Evolutionary conservation across 176 grass and related monocot genomes (phyloP).

Genomic region (Cenchrus purpureus): DNA sequence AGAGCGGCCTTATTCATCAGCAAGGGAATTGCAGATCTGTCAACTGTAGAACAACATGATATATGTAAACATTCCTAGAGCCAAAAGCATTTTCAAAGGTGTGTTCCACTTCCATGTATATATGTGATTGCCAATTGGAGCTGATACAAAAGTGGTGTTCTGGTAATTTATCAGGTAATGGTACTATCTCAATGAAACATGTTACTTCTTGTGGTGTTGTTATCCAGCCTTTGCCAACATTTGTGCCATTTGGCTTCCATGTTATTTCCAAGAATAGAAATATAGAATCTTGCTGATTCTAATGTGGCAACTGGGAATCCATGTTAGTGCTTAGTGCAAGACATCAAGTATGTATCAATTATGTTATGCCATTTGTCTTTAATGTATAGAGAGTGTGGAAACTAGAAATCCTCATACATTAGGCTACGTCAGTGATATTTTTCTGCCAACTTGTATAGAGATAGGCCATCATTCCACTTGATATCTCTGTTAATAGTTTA

Average conservation of each 20-base stretch:
- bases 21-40: neutral
- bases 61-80: neutral
- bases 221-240: neutral
- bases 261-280: neutral
- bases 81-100: slow-evolving; percentile 9
- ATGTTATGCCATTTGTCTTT: slow-evolving; percentile 48
- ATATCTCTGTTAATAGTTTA: slow-evolving; percentile 6
- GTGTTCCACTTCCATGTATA: neutral
- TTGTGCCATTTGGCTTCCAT: slow-evolving; percentile 48
- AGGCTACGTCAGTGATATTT: neutral
- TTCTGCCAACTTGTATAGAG: neutral
- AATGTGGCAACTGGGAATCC: neutral
- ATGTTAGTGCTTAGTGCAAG: neutral
- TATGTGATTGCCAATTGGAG: slow-evolving; percentile 47
- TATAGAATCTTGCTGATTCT: neutral
- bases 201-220: neutral
- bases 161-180: neutral
- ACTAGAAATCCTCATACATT: neutral
- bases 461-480: neutral
- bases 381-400: neutral
- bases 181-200: neutral
- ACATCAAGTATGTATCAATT: neutral
- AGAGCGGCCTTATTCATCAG: neutral
- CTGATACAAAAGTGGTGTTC: neutral
- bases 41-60: neutral